Percentiles rank a stretch among this genome's conserved stretches.
Conservation (phyloP, 352 stramenopile genomes). For the Pythium myriotylum region DNA sequence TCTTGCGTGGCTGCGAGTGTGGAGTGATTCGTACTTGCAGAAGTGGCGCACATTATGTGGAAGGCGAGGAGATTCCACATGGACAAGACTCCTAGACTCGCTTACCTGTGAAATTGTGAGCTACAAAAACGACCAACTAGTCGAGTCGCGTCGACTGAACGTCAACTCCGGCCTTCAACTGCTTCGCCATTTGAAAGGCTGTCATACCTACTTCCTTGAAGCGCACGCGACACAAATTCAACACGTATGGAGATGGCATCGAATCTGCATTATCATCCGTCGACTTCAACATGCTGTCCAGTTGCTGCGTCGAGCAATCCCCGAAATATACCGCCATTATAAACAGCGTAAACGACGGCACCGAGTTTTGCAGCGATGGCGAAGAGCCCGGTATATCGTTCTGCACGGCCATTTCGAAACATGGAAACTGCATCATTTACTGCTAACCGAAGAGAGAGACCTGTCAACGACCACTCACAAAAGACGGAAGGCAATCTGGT, state of each 20-base stretch:
- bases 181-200: constrained; percentile 1
- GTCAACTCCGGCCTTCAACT: constrained; percentile 6
- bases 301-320: constrained; percentile 18
- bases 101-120: background rate
- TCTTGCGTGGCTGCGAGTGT: constrained; percentile 6
- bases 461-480: constrained; percentile 24
- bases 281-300: constrained; percentile 9
- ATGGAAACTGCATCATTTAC: constrained; percentile 24
- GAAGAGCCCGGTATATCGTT: constrained; percentile 10
- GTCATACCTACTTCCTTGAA: constrained; percentile 1
- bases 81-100: background rate
- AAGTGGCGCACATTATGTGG: constrained; percentile 10
- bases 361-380: constrained; percentile 26
- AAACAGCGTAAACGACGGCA: constrained; percentile 14
- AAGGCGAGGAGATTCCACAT: constrained; percentile 1
- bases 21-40: constrained; percentile 14
- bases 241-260: constrained; percentile 19
- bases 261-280: constrained; percentile 2
- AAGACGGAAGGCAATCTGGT: constrained; percentile 25
- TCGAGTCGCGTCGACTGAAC: constrained; percentile 8
- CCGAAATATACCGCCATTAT: constrained; percentile 11
- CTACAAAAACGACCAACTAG: constrained; percentile 14
- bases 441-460: constrained; percentile 19
- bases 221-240: constrained; percentile 18
- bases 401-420: constrained; percentile 18